Evolutionary conservation across 345 rosid species (phyloP), one percentile per base, ranked within the genome.

Genomic region (Lumnitzera littorea): DNA sequence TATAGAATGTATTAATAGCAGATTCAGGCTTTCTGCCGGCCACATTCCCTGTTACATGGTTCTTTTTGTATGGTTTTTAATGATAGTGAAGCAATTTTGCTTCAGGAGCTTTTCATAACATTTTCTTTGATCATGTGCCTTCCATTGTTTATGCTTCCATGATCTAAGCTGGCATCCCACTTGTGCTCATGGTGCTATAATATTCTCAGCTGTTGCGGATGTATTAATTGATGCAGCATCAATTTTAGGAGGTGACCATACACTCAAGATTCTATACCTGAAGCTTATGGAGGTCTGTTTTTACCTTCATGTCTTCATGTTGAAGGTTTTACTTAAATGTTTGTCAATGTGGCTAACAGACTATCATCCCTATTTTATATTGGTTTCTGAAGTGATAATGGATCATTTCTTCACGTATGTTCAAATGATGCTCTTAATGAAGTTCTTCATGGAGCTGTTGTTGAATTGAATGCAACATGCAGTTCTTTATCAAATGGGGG

Each of bases 201-300:
- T 81, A 70, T 72, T 79, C 57, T 60, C 80, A 94, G 99, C 97
- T 83, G 95, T 91, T 70, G 96, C 95, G 77, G 97, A 94, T 70
- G 96, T 88, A 61, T 74, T 94, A 77, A 82, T 70, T 24, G 97
- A 94, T 68, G 96, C 95, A 48, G 99, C 99, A 12, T 80, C 83
- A 67, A 91, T 91, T 71, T 76, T 94, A 71, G 91, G 95, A 58
- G 97, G 99, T 74, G 99, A 88, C 65, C 75, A 84, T 17, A 87
- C 86, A 11, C 78, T 94, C 65, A 85, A 76, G 79, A 90, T 94
- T 80, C 91, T 94, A 48, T 86, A 81, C 48, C 58, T 81, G 81
- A 91, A 88, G 79, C 96, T 94, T 74, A 79, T 74, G 52, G 97
- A 94, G 97, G 97, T 84, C 61, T 55, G 81, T 78, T 25, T 62